Percentiles rank a stretch among this genome's conserved stretches.
Evolutionary conservation across 208 protist species (phyloP).

Genomic region (Trichomonas vaginalis): DNA sequence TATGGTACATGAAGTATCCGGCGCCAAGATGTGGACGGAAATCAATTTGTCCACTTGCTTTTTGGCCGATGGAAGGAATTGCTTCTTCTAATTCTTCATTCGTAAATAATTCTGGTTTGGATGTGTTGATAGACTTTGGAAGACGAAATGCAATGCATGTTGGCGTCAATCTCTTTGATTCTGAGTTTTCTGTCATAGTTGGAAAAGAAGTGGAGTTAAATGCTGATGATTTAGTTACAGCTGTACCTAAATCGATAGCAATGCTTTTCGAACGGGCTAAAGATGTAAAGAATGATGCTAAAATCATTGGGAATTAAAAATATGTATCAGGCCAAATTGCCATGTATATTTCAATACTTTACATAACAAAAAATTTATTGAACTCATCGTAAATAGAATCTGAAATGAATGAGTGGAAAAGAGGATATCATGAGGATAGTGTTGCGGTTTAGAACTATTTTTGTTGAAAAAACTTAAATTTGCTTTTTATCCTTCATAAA

Average conservation of each 20-base stretch:
- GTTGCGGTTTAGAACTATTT: too few species aligned
- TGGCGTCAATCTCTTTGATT: not conserved
- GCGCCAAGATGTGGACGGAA: not conserved
- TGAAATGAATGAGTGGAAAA: too few species aligned
- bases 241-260: not conserved
- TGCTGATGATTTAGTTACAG: not conserved
- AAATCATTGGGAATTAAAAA: too few species aligned
- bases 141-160: not conserved
- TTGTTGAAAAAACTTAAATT: too few species aligned
- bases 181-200: not conserved
- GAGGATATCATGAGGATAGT: too few species aligned
- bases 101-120: too few species aligned
- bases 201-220: not conserved
- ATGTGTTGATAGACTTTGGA: too few species aligned
- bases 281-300: not conserved
- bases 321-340: not conserved
- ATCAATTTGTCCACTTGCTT: not conserved
- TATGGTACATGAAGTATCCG: not conserved
- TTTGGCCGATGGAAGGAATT: not conserved
- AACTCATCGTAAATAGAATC: too few species aligned
- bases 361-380: too few species aligned
- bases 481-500: too few species aligned
- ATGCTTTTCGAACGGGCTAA: not conserved
- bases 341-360: too few species aligned
- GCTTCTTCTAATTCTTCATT: not conserved